Evolutionary conservation across 2,329 filamentous ascomycete genomes (phyloP).

Genomic region (Immersiporthe knoxdaviesiana): DNA sequence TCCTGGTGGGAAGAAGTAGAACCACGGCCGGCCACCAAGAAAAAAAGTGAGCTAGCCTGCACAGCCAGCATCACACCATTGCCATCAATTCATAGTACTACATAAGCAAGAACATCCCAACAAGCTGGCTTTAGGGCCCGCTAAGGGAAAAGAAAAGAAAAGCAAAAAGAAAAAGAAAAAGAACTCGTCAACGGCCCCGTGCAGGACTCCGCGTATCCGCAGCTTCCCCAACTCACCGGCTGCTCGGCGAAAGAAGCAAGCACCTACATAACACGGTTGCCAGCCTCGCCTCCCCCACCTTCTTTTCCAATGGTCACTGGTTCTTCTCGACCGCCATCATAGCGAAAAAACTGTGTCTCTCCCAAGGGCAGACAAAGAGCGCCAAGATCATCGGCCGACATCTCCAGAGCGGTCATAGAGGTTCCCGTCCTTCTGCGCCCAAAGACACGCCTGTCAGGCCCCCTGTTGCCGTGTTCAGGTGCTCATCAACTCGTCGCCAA

Average conservation of each 20-base stretch:
- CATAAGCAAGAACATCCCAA: background rate
- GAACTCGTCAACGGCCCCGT: slow-evolving; percentile 4
- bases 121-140: background rate
- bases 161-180: background rate
- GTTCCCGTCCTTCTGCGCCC: background rate
- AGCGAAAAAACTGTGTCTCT: background rate
- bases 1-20: slow-evolving; percentile 4
- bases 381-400: background rate
- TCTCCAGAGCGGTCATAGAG: background rate
- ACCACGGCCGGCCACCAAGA: background rate
- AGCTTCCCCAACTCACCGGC: slow-evolving; percentile 1
- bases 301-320: background rate
- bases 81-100: slow-evolving; percentile 2
- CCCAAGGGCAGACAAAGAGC: background rate
- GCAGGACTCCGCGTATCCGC: slow-evolving; percentile 3
- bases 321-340: background rate
- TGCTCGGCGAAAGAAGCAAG: background rate
- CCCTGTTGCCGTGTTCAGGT: slow-evolving; percentile 10
- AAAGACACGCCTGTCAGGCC: background rate
- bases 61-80: slow-evolving; percentile 12
- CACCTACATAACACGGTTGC: background rate
- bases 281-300: background rate
- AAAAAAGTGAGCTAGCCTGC: slow-evolving; percentile 3
- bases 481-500: slow-evolving; percentile 18
- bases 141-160: background rate